Evolutionary conservation across 345 rosid genomes (phyloP), one percentile per base, ranked within the genome.

Genomic region (Raphanus raphanistrum): DNA sequence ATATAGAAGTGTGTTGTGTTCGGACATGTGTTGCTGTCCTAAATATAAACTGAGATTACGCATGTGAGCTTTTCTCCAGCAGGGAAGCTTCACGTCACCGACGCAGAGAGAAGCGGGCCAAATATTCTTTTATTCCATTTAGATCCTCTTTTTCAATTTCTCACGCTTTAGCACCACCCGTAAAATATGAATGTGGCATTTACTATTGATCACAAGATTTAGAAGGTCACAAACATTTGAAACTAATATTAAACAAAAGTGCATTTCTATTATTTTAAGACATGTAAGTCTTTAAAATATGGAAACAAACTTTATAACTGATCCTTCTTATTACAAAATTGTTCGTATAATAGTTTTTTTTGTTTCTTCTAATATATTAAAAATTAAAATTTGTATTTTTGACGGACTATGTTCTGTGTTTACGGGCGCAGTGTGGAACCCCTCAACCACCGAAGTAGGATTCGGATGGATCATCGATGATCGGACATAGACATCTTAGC

Each of bases 21-120:
- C 33, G 58, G 82, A 63, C 82, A 74, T 80, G 79, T 80, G 83
- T 75, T 70, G 62, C 9, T 70, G 79, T 70, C 70, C 67, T 55
- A 38, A 63, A 74, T 68, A 79, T 79, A 72, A 55, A 68, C 81
- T 66, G 28, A 68, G 60, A 64, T 4, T 63, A 65, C 48, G 66
- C 79, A 74, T 74, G 75, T 74, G 79, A 79, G 66, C 13, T 73
- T 73, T 58, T 17, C 71, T 61, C 66, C 36, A 68, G 74, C 71
- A 60, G 78, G 64, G 82, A 79, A 73, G 66, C 68, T 74, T 80
- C 79, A 69, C 62, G 70, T 57, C 82, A 80, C 82, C 82, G 82
- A 79, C 79, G 66, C 59, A 16, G 9, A 38, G 52, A 29, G 27
- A 66, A 57, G 65, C 13, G 31, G 31, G 50, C 31, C 57, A 38